Percentiles rank a stretch among this genome's conserved stretches.
Evolutionary conservation across 2,329 filamentous ascomycete genomes (phyloP).

Genomic region (Periconia digitata): DNA sequence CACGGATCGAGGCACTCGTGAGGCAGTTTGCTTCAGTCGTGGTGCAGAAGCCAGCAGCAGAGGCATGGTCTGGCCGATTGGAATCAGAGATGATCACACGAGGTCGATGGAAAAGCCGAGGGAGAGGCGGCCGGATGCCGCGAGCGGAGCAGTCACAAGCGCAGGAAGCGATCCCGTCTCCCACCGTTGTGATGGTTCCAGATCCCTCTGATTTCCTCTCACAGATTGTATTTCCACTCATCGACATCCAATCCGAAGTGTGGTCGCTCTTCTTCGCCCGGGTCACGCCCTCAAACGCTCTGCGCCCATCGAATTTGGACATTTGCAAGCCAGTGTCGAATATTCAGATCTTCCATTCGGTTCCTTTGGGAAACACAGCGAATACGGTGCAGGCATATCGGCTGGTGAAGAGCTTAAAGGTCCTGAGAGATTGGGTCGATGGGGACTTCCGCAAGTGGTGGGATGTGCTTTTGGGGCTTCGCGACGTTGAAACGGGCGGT

Average conservation of each 20-base stretch:
- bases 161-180: conserved; percentile 6
- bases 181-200: conserved; percentile 3
- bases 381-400: conserved; percentile 16
- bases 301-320: conserved; percentile 3
- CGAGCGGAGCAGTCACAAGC: conserved; percentile 5
- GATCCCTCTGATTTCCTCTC: conserved; percentile 10
- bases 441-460: conserved; percentile 11
- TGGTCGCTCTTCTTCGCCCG: conserved; percentile 14
- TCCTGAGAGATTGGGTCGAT: conserved; percentile 12
- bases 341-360: conserved; percentile 15
- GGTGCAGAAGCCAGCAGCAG: conserved; percentile 7
- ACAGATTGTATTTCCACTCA: conserved; percentile 11
- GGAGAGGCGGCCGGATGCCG: conserved; percentile 8
- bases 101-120: conserved; percentile 12
- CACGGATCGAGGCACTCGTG: conserved; percentile 11
- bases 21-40: conserved; percentile 5
- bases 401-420: conserved; percentile 15
- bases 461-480: conserved; percentile 12
- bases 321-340: conserved; percentile 11
- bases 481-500: conserved; percentile 6
- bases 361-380: conserved; percentile 13
- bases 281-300: conserved; percentile 6
- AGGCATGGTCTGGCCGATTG: conserved; percentile 4
- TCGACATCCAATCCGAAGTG: conserved; percentile 11
- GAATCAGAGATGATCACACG: conserved; percentile 11